These are phyloP conservation scores for Trifolium subterraneum DNA, from an alignment of 306 rosid genomes.

Conservation along the genomic window DNA sequence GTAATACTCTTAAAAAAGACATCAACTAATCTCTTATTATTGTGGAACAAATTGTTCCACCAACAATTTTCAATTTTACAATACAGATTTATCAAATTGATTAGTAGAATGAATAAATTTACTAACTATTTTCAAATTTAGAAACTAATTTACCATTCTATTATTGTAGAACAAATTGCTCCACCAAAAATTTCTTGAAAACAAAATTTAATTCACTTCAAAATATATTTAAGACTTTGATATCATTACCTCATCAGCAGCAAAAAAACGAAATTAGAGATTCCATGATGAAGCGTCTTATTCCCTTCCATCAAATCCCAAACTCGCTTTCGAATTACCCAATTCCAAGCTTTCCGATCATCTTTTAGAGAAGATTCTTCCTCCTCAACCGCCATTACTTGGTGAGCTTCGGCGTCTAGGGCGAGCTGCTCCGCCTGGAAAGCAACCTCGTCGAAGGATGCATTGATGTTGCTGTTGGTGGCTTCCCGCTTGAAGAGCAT, in stretches of 20 bases:
- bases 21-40: too few species aligned
- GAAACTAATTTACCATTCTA: too few species aligned
- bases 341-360: slow-evolving; percentile 88
- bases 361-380: slow-evolving; percentile 48
- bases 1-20: too few species aligned
- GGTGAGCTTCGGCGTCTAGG: slow-evolving; percentile 73
- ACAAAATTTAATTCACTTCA: neutral
- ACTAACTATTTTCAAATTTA: too few species aligned
- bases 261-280: slow-evolving; percentile 75
- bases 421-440: neutral
- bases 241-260: slow-evolving; percentile 60
- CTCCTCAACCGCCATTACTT: slow-evolving; percentile 55
- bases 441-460: too few species aligned
- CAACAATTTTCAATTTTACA: neutral
- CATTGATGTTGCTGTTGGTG: too few species aligned
- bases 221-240: neutral
- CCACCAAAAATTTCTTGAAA: neutral
- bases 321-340: slow-evolving; percentile 79
- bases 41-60: neutral
- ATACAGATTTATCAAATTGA: too few species aligned
- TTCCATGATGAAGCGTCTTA: slow-evolving; percentile 89
- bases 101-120: too few species aligned
- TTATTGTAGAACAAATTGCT: too few species aligned
- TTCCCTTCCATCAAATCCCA: slow-evolving; percentile 78
- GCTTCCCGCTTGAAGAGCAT: too few species aligned